Evolutionary conservation across 495 filamentous ascomycete genomes (phyloP).

Genomic region (Penicillium goetzii): DNA sequence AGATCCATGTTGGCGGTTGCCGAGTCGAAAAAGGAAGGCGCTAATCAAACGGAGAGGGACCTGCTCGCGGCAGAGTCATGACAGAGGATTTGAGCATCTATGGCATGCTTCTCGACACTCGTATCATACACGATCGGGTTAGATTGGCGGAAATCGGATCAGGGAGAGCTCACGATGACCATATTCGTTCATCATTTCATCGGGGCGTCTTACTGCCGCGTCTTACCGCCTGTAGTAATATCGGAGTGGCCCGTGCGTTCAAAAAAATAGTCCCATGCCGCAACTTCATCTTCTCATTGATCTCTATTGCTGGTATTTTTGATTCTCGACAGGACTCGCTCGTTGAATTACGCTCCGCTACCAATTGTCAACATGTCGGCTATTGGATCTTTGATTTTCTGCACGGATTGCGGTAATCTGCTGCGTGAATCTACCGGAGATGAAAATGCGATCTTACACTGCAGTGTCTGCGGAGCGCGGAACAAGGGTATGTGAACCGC

Average conservation of each 20-base stretch:
- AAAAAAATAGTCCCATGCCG: conserved; percentile 31
- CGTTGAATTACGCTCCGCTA: background rate
- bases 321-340: background rate
- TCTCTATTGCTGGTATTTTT: background rate
- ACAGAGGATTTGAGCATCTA: conserved; percentile 28
- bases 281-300: conserved; percentile 6
- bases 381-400: conserved; percentile 91
- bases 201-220: conserved; percentile 35
- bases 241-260: conserved; percentile 39
- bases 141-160: background rate
- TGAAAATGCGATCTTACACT: conserved; percentile 72
- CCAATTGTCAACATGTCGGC: conserved; percentile 65
- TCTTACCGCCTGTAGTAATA: conserved; percentile 39
- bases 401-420: conserved; percentile 89
- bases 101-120: conserved; percentile 18
- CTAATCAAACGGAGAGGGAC: conserved; percentile 45
- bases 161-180: conserved; percentile 22
- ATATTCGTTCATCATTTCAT: conserved; percentile 30
- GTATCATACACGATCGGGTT: background rate
- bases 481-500: conserved; percentile 68
- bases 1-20: conserved; percentile 45
- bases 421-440: conserved; percentile 78
- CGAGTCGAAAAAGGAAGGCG: conserved; percentile 40
- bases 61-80: conserved; percentile 58
- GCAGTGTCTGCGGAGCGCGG: conserved; percentile 80